Percentiles rank a stretch among this genome's conserved stretches.
Conservation (phyloP, 208 protist species). For the Trypanosoma platydactyli region DNA sequence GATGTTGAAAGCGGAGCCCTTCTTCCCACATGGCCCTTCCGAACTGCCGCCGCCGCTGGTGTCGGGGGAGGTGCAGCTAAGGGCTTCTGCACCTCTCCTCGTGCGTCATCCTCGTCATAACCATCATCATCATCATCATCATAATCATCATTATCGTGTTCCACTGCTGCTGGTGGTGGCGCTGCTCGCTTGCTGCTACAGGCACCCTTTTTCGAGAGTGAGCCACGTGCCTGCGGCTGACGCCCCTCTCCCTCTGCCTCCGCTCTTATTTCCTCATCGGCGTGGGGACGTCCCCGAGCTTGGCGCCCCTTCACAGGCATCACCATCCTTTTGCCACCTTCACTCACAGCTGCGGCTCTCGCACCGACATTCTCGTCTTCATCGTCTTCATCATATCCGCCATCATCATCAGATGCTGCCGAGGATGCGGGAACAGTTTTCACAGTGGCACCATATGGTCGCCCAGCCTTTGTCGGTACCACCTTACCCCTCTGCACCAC, state of each 20-base stretch:
- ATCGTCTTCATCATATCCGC: background rate
- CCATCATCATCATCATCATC: constrained; percentile 27
- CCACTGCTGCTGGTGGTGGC: background rate
- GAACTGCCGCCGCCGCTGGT: constrained; percentile 18
- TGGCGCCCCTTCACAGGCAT: constrained; percentile 10
- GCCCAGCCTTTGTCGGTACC: background rate
- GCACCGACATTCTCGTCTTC: constrained; percentile 14
- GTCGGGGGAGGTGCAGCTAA: background rate
- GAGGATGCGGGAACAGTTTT: background rate
- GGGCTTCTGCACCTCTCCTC: background rate
- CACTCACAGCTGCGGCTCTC: constrained; percentile 33
- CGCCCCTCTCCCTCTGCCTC: background rate
- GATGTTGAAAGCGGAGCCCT: background rate
- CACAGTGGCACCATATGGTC: constrained; percentile 8
- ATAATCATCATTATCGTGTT: constrained; percentile 4
- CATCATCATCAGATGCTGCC: constrained; percentile 17
- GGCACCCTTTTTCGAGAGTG: background rate
- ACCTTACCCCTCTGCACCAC: background rate
- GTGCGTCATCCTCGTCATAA: constrained; percentile 15
- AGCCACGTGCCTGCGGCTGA: background rate
- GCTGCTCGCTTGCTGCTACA: background rate
- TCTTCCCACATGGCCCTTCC: constrained; percentile 17
- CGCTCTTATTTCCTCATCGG: background rate
- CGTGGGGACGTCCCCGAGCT: background rate
- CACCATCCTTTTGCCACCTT: constrained; percentile 26